Conservation (phyloP, 2,329 filamentous ascomycete species). For the Trichoderma afroharzianum region DNA sequence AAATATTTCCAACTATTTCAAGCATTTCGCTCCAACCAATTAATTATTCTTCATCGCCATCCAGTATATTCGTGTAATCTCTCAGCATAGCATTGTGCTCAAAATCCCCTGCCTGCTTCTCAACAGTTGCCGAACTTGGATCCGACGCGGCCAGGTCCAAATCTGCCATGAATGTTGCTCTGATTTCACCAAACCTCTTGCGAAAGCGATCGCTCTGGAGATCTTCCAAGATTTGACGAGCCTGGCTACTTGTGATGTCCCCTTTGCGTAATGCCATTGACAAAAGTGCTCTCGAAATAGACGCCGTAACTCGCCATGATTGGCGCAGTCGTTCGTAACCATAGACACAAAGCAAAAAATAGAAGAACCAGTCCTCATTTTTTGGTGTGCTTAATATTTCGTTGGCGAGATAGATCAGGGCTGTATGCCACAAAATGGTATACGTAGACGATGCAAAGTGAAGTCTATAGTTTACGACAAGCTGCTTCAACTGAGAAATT, state of each 20-base stretch:
- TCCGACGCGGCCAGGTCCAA: conserved; percentile 30
- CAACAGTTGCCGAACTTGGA: conserved; percentile 30
- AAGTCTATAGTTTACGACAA: conserved; percentile 35
- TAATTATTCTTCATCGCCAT: neutral
- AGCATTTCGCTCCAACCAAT: neutral
- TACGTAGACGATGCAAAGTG: conserved; percentile 32
- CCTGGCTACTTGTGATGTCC: conserved; percentile 29
- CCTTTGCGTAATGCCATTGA: conserved; percentile 35
- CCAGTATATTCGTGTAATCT: conserved; percentile 23
- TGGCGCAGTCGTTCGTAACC: conserved; percentile 35
- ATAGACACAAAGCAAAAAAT: conserved; percentile 38
- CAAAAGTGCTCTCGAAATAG: conserved; percentile 33
- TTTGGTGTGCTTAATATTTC: conserved; percentile 31
- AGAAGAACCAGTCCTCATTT: conserved; percentile 32
- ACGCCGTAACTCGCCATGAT: conserved; percentile 35
- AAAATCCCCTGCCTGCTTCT: conserved; percentile 31
- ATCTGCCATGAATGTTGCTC: conserved; percentile 35
- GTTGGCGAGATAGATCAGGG: conserved; percentile 38
- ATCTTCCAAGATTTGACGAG: conserved; percentile 27
- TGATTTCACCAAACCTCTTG: conserved; percentile 22
- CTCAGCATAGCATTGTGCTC: conserved; percentile 29
- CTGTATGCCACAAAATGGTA: conserved; percentile 40
- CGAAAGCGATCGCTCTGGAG: conserved; percentile 24
- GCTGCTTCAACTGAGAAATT: conserved; percentile 36
- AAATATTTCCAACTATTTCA: neutral